phyloP scores from a whole-genome alignment of 139 green algal genomes.

The Chlamydomonas asymmetrica region DNA sequence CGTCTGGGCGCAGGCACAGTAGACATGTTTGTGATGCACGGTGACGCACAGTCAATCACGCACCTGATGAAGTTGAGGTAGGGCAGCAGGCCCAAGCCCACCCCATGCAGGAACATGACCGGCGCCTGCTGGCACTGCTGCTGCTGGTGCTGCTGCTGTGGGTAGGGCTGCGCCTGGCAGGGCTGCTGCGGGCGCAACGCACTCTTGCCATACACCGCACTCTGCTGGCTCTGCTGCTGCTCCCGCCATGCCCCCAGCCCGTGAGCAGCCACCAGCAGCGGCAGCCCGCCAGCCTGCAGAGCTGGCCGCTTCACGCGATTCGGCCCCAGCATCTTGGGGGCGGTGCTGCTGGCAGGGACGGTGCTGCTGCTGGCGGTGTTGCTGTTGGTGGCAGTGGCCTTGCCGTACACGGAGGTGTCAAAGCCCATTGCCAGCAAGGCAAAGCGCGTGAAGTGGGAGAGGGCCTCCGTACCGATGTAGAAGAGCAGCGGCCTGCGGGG shows the following conservation, averaged over 20 bases:
- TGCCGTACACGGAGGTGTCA: background rate
- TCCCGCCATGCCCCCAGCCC: background rate
- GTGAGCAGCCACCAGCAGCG: background rate
- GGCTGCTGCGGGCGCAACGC: background rate
- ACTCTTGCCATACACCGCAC: background rate
- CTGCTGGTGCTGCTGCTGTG: background rate
- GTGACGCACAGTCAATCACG: background rate
- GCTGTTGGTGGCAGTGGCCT: background rate
- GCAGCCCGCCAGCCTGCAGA: background rate
- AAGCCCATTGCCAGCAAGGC: constrained; percentile 30
- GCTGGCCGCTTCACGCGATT: background rate
- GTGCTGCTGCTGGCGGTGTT: background rate
- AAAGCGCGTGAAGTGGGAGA: constrained; percentile 13
- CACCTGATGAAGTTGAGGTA: constrained; percentile 12
- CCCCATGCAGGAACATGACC: constrained; percentile 53
- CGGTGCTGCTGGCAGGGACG: background rate
- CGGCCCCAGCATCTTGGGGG: background rate
- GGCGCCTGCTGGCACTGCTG: constrained; percentile 15
- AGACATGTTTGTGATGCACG: background rate
- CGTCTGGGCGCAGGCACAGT: background rate
- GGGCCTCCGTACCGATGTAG: constrained; percentile 38
- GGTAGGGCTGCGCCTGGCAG: background rate
- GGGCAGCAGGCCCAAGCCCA: constrained; percentile 34
- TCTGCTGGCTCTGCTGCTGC: background rate
- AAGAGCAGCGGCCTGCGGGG: constrained; percentile 33